phyloP scores from a whole-genome alignment of 108 stramenopile species.

The Seminavis robusta region DNA sequence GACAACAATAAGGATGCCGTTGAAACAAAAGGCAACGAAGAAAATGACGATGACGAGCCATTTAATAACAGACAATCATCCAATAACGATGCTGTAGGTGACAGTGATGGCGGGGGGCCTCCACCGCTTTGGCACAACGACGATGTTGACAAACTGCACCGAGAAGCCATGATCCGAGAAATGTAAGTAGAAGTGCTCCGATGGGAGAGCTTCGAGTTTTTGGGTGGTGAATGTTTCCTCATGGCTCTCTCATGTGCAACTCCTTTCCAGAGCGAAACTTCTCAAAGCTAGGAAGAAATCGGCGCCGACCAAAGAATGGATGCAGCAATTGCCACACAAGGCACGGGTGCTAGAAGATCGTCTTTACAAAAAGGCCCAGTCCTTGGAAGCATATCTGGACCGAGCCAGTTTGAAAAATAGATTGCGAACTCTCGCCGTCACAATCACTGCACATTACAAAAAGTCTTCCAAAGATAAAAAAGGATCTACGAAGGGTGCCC shows the following conservation, averaged over 20 bases:
- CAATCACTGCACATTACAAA: conserved; percentile 20
- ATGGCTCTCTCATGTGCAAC: not conserved
- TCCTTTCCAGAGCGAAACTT: conserved; percentile 17
- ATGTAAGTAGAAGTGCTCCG: conserved; percentile 22
- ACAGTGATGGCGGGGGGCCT: not conserved
- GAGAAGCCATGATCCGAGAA: conserved; percentile 20
- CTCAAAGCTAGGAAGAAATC: conserved; percentile 23
- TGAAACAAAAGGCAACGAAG: not conserved
- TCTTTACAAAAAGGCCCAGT: conserved; percentile 26
- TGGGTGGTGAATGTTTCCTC: not conserved
- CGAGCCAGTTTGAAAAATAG: conserved; percentile 22
- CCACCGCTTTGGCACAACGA: conserved; percentile 20
- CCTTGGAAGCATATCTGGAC: conserved; percentile 24
- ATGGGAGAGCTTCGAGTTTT: not conserved
- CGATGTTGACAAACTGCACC: conserved; percentile 11
- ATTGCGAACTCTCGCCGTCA: conserved; percentile 13
- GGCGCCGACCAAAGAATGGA: conserved; percentile 7
- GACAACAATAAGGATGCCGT: not conserved
- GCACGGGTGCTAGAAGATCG: conserved; percentile 28
- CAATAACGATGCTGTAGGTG: not conserved
- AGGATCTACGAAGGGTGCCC: not conserved
- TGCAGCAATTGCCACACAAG: conserved; percentile 25
- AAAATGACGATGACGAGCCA: not conserved
- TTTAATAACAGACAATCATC: conserved; percentile 2
- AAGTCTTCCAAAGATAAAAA: conserved; percentile 6